Base-by-base conservation (phyloP, 2,329 filamentous ascomycete species). In the Penicillium sp. region DNA sequence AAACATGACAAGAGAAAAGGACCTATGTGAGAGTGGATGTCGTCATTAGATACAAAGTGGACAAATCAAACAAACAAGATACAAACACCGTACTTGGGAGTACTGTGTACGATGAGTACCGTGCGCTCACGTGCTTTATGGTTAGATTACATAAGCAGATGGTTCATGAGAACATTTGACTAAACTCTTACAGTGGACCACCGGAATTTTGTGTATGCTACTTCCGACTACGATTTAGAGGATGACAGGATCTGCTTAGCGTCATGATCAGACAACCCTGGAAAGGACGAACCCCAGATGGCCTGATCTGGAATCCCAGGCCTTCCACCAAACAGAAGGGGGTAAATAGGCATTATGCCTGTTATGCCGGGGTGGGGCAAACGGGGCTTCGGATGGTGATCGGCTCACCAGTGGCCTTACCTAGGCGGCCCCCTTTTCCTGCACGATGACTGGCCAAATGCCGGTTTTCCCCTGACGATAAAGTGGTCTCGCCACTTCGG, bases 401-500 rank as follows among this genome's bases (percentile, higher is more conserved):
- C 70, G 69, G 70, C 67, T 69, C 62, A 63, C 57, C 56, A 65
- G 70, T 72, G 69, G 70, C 68, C 67, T 68, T 67, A 71, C 54
- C 58, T 35, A 41, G 21, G 31, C 37, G 24, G 29, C 47, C 57
- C 48, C 52, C 16, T 35, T 48, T 46, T 46, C 27, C 33, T 45
- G 26, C 7, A 8, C 51, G 37, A 4, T 50, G 21, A 50, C 35
- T 50, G 49, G 49, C 44, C 43, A 22, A 26, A 47, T 2, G 48
- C 26, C 31, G 53, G 52, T 48, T 47, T 53, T 52, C 31, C 57
- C 54, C 59, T 51, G 48, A 43, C 52, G 56, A 64, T 62, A 54
- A 53, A 58, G 58, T 46, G 52, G 63, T 71, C 70, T 71, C 71
- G 71, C 71, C 71, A 73, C 71, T 67, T 68, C 70, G 70, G 70